Percentiles rank a stretch among this genome's conserved stretches.
Conservation (phyloP, 768 basidiomycete species). For the Tylopilus subfusipes region DNA sequence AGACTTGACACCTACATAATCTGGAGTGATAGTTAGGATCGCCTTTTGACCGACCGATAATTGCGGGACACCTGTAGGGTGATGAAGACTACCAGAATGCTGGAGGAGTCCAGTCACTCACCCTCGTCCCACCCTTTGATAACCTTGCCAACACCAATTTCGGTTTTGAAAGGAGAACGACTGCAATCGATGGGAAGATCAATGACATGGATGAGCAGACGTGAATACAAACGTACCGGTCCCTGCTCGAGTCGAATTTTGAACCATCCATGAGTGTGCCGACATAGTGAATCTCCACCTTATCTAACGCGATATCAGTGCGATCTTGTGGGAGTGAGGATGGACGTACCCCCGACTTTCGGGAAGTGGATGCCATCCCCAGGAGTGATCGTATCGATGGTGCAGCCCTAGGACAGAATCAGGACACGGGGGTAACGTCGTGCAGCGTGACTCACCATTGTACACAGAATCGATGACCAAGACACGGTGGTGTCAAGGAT, state of each 20-base stretch:
- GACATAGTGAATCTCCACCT: conserved; percentile 73
- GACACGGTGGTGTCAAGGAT: conserved; percentile 24
- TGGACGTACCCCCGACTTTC: conserved; percentile 60
- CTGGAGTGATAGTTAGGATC: conserved; percentile 59
- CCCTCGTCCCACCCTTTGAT: conserved; percentile 93
- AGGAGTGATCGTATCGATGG: conserved; percentile 49
- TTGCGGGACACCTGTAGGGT: conserved; percentile 61
- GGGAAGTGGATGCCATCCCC: conserved; percentile 70
- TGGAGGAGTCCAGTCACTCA: conserved; percentile 28
- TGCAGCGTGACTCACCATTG: conserved; percentile 28
- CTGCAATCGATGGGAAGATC: conserved; percentile 36
- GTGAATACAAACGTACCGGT: conserved; percentile 48
- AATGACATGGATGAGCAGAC: background rate
- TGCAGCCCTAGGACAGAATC: conserved; percentile 57
- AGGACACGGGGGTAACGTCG: background rate
- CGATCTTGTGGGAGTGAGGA: conserved; percentile 18
- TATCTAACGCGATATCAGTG: conserved; percentile 45
- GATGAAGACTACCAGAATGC: background rate
- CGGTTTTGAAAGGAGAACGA: conserved; percentile 55
- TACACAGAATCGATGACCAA: conserved; percentile 27
- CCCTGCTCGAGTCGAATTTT: conserved; percentile 73
- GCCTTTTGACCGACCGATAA: conserved; percentile 78
- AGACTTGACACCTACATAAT: conserved; percentile 56
- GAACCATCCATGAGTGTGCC: conserved; percentile 64
- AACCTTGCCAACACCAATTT: conserved; percentile 77